phyloP scores from a whole-genome alignment of 345 rosid species.

The Pelargonium nanum region DNA sequence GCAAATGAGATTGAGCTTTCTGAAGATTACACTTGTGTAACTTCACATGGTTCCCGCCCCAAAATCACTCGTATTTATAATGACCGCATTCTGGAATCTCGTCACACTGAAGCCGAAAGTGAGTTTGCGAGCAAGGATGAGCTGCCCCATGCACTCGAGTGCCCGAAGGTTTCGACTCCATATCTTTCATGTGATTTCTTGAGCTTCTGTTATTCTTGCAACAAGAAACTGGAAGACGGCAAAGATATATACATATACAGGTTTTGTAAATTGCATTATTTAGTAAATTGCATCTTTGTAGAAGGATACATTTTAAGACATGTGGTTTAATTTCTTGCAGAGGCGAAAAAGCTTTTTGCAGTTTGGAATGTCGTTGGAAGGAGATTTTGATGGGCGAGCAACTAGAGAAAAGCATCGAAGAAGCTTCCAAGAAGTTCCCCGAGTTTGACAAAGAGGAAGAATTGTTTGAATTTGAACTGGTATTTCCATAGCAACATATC shows the following conservation, averaged over 20 bases:
- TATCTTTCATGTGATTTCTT: constrained; percentile 37
- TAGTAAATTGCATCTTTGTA: too few relatives aligned
- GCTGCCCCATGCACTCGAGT: constrained; percentile 5
- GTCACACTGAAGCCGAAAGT: constrained; percentile 31
- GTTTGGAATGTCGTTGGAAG: constrained; percentile 45
- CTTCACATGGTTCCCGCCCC: constrained; percentile 69
- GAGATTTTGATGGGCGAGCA: constrained; percentile 56
- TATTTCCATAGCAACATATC: constrained; percentile 20
- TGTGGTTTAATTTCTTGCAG: constrained; percentile 27
- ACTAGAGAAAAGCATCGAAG: constrained; percentile 23
- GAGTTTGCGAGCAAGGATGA: constrained; percentile 9
- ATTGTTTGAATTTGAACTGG: constrained; percentile 32
- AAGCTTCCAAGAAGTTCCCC: constrained; percentile 16
- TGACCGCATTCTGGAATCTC: constrained; percentile 58
- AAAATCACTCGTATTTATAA: constrained; percentile 75
- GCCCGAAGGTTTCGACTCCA: constrained; percentile 9
- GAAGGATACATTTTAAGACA: too few relatives aligned
- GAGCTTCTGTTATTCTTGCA: constrained; percentile 63
- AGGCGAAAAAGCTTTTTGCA: constrained; percentile 83
- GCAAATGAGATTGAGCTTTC: constrained; percentile 72
- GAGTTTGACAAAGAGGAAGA: constrained; percentile 14
- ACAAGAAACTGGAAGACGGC: constrained; percentile 46
- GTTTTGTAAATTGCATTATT: constrained; percentile 18
- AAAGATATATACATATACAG: constrained; percentile 78
- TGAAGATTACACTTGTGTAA: constrained; percentile 89